Base-by-base conservation (phyloP, 176 grass and related monocot species). In the Lolium perenne region DNA sequence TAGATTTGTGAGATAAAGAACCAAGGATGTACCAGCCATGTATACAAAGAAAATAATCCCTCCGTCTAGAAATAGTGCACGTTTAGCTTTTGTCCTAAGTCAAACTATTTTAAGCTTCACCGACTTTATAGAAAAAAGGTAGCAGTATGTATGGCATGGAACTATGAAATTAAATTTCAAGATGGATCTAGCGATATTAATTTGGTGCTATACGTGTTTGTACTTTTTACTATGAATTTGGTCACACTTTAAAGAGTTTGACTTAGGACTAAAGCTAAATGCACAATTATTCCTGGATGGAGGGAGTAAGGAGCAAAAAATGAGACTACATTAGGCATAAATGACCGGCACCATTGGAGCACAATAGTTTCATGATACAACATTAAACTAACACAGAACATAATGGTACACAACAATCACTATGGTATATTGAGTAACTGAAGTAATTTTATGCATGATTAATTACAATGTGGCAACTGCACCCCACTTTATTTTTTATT, bases 321-420 rank as follows among this genome's bases (percentile, higher is more conserved):
- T 73, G 4, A 45, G 3, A 67, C 46, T 22, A 79, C 17, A 54
- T 54, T 74, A 49, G 22, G 55, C 73, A 63, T 12, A 74, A 80
- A 84, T 65, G 46, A 78, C 6, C 46, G 17, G 7, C 1, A 85
- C 35, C 23, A 47, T 48, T 26, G 15, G 77, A 68, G 17, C 46
- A 46, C n/a, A 57, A 79, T 26, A 79, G 77, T 79, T 71, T 79
- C 26, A 55, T 22, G 70, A 46, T 12, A 53, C 11, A 45, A 79
- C 9, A 65, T 20, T 54, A 70, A 74, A 53, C 48, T 74, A 69
- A 6, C 71, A 75, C 3, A 13, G 47, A 57, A 57, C 23, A 48
- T 49, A 38, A 49, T 56, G 5, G 32, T 21, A 78, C 72, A 57
- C 38, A 49, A 75, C 59, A 56, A 45, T 40, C 25, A 68, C 23